These are phyloP conservation scores for Hawksworthiomyces lignivorus DNA, from an alignment of 2,329 filamentous ascomycete species.

Conservation along the genomic window DNA sequence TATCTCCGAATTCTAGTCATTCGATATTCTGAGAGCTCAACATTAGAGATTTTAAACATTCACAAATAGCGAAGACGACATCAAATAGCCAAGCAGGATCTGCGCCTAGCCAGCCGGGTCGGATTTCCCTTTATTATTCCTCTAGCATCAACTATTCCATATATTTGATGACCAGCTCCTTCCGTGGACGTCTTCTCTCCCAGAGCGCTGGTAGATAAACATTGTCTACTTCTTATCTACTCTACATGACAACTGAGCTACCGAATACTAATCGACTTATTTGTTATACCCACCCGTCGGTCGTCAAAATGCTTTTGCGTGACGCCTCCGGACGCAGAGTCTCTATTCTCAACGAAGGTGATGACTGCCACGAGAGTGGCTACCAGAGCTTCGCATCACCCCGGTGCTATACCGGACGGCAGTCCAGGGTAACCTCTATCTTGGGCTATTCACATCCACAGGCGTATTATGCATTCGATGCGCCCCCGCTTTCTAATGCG, in stretches of 20 bases:
- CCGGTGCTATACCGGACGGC: slow-evolving; percentile 22
- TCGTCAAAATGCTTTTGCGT: slow-evolving; percentile 42
- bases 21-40: too few species aligned
- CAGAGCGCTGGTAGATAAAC: too few species aligned
- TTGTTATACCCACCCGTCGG: slow-evolving; percentile 6
- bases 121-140: too few species aligned
- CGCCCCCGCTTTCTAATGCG: slow-evolving; percentile 37
- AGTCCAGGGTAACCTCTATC: slow-evolving; percentile 26
- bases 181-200: too few species aligned
- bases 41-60: slow-evolving; percentile 7
- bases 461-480: too few species aligned
- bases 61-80: slow-evolving; percentile 5
- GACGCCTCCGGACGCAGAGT: slow-evolving; percentile 51
- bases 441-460: slow-evolving; percentile 28
- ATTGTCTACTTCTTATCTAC: too few species aligned
- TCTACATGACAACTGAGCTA: too few species aligned
- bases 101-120: background rate
- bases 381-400: slow-evolving; percentile 25
- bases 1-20: too few species aligned
- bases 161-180: too few species aligned
- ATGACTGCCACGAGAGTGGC: slow-evolving; percentile 14
- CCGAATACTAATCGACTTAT: too few species aligned
- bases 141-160: too few species aligned
- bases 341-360: slow-evolving; percentile 53
- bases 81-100: slow-evolving; percentile 1